Evolutionary conservation across 345 rosid species (phyloP).

Genomic region (Euphorbia peplus): DNA sequence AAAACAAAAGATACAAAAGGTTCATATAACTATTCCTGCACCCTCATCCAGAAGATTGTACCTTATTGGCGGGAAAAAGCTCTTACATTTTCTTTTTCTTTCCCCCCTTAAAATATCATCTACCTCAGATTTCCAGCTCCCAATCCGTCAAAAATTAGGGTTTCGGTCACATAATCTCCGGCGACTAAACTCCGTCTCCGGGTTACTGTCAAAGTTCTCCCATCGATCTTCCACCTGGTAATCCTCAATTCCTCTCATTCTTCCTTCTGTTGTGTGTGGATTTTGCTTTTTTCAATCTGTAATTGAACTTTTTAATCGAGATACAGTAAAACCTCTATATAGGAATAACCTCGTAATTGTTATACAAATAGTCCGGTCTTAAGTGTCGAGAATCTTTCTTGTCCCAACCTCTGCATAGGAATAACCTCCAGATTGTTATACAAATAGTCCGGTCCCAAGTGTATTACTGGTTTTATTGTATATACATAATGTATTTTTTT

Average conservation of each 20-base stretch:
- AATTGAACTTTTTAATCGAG: neutral
- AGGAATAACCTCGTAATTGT: too few species aligned
- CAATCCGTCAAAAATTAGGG: conserved; percentile 5
- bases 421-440: too few species aligned
- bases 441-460: too few species aligned
- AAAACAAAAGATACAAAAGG: neutral
- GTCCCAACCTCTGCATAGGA: too few species aligned
- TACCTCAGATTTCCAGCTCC: neutral
- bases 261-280: neutral
- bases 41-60: neutral
- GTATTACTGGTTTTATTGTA: too few species aligned
- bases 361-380: too few species aligned
- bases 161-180: conserved; percentile 3
- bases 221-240: neutral
- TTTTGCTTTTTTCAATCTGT: neutral
- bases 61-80: conserved; percentile 27
- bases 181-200: conserved; percentile 23
- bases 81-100: neutral
- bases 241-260: neutral
- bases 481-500: too few species aligned
- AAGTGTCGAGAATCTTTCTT: too few species aligned
- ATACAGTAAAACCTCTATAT: too few species aligned
- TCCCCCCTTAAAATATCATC: neutral
- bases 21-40: neutral
- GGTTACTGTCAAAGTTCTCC: neutral